Conservation (phyloP, 2,329 filamentous ascomycete genomes). For the Exutisphaerella laricina region DNA sequence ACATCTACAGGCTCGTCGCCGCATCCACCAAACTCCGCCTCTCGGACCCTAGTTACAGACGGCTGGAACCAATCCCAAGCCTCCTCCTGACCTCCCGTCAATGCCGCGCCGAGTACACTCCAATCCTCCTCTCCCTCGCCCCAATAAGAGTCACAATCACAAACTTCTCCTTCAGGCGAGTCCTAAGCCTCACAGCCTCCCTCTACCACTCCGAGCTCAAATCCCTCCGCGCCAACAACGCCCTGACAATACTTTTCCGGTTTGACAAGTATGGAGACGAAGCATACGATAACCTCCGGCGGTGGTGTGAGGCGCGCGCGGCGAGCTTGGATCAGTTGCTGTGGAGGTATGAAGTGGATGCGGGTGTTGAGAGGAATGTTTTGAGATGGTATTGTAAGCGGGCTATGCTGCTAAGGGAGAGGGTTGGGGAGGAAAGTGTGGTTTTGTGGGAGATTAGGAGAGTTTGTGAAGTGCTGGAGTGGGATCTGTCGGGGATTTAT, state of each 20-base stretch:
- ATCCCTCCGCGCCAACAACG: slow-evolving; percentile 23
- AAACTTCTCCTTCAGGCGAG: slow-evolving; percentile 27
- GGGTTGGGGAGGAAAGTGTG: slow-evolving; percentile 12
- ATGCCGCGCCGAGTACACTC: slow-evolving; percentile 24
- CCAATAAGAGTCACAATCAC: slow-evolving; percentile 15
- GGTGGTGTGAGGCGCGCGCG: slow-evolving; percentile 22
- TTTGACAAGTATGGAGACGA: slow-evolving; percentile 12
- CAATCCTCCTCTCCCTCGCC: slow-evolving; percentile 25
- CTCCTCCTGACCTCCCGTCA: slow-evolving; percentile 25
- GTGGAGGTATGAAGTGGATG: slow-evolving; percentile 21
- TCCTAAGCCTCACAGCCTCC: slow-evolving; percentile 19
- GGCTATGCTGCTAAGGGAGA: slow-evolving; percentile 10
- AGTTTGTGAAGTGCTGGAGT: slow-evolving; percentile 11
- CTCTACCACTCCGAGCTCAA: slow-evolving; percentile 29
- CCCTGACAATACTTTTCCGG: slow-evolving; percentile 17
- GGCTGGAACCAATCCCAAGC: slow-evolving; percentile 14
- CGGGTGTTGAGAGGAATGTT: neutral
- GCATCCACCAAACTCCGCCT: slow-evolving; percentile 11
- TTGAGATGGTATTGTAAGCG: slow-evolving; percentile 7
- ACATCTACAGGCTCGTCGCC: slow-evolving; percentile 25
- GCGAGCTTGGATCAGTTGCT: slow-evolving; percentile 22
- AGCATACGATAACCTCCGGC: slow-evolving; percentile 14
- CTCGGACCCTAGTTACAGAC: neutral
- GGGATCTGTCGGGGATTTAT: neutral
- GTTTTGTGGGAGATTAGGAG: slow-evolving; percentile 5